Conservation (phyloP, 1,139 yeast species). For the Zygosaccharomyces sapae region DNA sequence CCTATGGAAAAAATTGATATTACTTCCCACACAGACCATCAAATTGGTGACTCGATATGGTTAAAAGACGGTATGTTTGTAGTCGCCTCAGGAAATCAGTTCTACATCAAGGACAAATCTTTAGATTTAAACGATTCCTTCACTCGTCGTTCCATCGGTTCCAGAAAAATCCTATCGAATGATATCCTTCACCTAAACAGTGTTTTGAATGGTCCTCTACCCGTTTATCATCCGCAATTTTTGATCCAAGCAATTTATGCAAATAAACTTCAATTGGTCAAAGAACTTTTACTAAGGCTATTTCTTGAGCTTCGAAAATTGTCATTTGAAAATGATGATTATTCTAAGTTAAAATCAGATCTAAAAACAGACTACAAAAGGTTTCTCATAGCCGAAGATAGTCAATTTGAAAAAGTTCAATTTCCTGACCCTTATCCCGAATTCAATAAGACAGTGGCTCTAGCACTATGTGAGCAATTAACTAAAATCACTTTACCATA, state of each 20-base stretch:
- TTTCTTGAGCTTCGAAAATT: conserved; percentile 50
- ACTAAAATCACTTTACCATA: conserved; percentile 68
- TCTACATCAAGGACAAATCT: conserved; percentile 72
- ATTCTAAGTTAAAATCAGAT: conserved; percentile 38
- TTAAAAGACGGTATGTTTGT: conserved; percentile 71
- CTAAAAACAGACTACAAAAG: conserved; percentile 38
- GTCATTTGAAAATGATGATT: conserved; percentile 41
- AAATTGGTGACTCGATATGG: conserved; percentile 89
- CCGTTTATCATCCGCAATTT: conserved; percentile 88
- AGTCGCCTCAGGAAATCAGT: conserved; percentile 85
- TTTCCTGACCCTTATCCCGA: conserved; percentile 42
- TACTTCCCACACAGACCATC: conserved; percentile 66
- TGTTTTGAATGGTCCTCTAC: conserved; percentile 82
- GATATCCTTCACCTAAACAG: conserved; percentile 64
- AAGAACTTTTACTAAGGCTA: conserved; percentile 53
- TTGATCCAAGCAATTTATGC: conserved; percentile 71
- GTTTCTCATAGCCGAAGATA: conserved; percentile 29
- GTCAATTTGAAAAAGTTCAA: conserved; percentile 21
- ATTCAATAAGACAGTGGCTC: conserved; percentile 47
- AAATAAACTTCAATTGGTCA: conserved; percentile 55
- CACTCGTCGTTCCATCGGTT: conserved; percentile 45
- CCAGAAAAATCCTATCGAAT: conserved; percentile 45
- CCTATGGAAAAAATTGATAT: conserved; percentile 72
- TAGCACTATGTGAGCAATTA: conserved; percentile 54
- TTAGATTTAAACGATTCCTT: conserved; percentile 54